Conservation (phyloP, 768 basidiomycete species). For the Pleurotus sapidus region DNA sequence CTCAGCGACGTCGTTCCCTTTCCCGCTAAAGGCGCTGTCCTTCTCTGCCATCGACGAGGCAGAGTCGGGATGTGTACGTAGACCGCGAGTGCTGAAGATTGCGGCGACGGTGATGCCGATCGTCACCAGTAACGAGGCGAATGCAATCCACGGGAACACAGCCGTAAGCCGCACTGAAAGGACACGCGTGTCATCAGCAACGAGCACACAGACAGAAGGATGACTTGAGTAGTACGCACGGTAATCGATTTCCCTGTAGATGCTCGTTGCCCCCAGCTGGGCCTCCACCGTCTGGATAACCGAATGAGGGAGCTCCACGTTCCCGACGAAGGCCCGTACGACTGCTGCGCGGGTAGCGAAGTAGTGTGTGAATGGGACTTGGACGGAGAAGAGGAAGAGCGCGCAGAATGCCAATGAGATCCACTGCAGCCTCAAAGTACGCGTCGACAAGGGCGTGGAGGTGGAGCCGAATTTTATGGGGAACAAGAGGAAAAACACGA, state of each 20-base stretch:
- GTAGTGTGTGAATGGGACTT: slow-evolving; percentile 42
- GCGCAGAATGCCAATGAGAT: slow-evolving; percentile 34
- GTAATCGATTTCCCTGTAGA: slow-evolving; percentile 34
- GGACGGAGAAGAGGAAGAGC: slow-evolving; percentile 41
- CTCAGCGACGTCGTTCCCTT: background rate
- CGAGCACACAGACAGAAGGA: background rate
- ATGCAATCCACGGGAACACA: slow-evolving; percentile 1
- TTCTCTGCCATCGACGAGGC: background rate
- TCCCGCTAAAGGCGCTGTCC: background rate
- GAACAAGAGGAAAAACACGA: slow-evolving; percentile 11
- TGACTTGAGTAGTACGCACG: slow-evolving; percentile 24
- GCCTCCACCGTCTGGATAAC: slow-evolving; percentile 28
- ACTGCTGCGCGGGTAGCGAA: slow-evolving; percentile 35
- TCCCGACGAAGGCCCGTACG: slow-evolving; percentile 33
- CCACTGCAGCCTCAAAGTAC: slow-evolving; percentile 28
- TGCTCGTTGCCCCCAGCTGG: slow-evolving; percentile 28
- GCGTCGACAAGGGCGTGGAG: slow-evolving; percentile 10
- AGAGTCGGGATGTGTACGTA: background rate
- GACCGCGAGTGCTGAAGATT: background rate
- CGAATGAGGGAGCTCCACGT: slow-evolving; percentile 24
- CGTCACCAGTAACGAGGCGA: background rate
- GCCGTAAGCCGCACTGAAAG: slow-evolving; percentile 3
- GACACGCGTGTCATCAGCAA: background rate
- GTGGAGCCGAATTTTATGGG: background rate
- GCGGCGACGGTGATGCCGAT: background rate